Evolutionary conservation across 78 protist genomes (phyloP), one percentile per base, ranked within the genome.

Genomic region (Planoprotostelium fungivorum): DNA sequence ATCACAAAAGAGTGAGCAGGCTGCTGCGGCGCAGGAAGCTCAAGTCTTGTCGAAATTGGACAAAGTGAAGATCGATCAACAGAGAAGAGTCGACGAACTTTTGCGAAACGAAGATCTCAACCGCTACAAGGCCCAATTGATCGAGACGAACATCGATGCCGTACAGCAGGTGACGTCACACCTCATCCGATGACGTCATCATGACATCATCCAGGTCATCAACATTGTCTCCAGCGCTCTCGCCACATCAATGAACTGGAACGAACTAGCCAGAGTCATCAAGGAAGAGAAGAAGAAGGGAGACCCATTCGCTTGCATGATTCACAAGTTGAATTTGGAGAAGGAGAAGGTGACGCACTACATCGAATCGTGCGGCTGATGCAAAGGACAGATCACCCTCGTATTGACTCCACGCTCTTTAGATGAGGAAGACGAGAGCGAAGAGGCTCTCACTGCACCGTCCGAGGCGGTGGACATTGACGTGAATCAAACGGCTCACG

Each of bases 191-290:
- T 85, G 16, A 85, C 5, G 37, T 36, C 36, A 39, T 23, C 35
- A 87, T 35, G 97, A 95, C 28, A 96, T 95, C 73, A 51, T 16
- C 84, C 90, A 73, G 83, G 97, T 97, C 38, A 91, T 97, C 34
- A 0, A 0, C 5, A 84, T 97, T 31, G 84, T 97, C 1, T 31
- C 95, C 38, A 36, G 63, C 25, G 93, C 94, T 63, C 84, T 96
- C 0, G 96, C 90, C 0, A 29, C 37, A 1, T 95, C 94, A 5
- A 85, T 97, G 91, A 87, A 90, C 31, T 98, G 99, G 99, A n/a
- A n/a, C 0, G 92, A 90, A 85, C 93, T 98, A 0, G 36, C 39
- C 34, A 89, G 87, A 51, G 34, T 88, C 34, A 34, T 91, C 29
- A 89, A 91, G 63, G 93, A 73, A 83, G 92, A 86, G 88, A 89